These are phyloP conservation scores for Globisporangium echinulatum DNA, from an alignment of 352 stramenopile genomes.

Conservation along the genomic window DNA sequence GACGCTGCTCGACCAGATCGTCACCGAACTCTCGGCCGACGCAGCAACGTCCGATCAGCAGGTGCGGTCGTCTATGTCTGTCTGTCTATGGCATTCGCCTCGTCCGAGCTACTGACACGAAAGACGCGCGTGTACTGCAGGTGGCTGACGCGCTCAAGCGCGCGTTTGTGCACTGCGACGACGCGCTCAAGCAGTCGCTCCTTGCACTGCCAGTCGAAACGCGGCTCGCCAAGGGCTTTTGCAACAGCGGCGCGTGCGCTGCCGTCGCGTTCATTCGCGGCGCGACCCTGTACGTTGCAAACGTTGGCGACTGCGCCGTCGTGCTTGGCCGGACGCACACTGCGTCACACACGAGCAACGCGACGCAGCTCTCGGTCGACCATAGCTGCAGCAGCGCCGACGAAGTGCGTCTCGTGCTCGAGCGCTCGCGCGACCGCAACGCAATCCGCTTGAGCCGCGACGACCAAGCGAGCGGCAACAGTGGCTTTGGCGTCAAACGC, in stretches of 20 bases:
- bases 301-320: constrained; percentile 89
- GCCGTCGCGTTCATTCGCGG: constrained; percentile 57
- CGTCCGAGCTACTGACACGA: too few relatives aligned
- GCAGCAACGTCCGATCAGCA: constrained; percentile 23
- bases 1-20: constrained; percentile 33
- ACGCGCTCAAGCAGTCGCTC: constrained; percentile 50
- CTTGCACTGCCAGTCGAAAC: constrained; percentile 29
- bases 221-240: constrained; percentile 56
- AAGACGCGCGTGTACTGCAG: not conserved
- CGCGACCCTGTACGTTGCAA: constrained; percentile 78
- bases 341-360: constrained; percentile 20
- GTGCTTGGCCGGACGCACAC: constrained; percentile 70
- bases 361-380: constrained; percentile 38
- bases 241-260: constrained; percentile 61
- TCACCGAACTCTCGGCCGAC: constrained; percentile 18
- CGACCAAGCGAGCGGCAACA: constrained; percentile 68
- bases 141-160: constrained; percentile 18
- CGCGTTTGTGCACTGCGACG: constrained; percentile 47
- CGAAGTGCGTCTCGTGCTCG: constrained; percentile 48
- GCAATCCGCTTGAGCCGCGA: constrained; percentile 90
- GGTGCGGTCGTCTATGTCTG: constrained; percentile 4
- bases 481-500: constrained; percentile 80
- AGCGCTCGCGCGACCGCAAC: constrained; percentile 64
- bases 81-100: too few relatives aligned
- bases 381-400: constrained; percentile 54